Percentiles rank a stretch among this genome's conserved stretches.
Evolutionary conservation across 768 basidiomycete species (phyloP).

Genomic region (Austroboletus eburneus): DNA sequence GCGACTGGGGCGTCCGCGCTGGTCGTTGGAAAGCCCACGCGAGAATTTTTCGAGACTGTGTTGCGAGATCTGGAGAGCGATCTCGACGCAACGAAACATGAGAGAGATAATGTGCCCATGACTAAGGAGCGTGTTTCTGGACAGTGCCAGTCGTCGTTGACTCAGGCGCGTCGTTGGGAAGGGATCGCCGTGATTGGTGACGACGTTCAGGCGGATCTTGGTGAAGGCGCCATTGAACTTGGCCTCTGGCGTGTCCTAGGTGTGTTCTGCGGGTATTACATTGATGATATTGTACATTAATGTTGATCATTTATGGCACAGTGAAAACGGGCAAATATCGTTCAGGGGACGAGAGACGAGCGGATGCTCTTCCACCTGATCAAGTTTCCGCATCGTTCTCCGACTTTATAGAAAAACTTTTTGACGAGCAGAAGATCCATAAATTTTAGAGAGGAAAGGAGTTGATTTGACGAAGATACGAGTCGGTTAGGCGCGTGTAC

Average conservation of each 20-base stretch:
- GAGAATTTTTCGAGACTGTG: slow-evolving; percentile 55
- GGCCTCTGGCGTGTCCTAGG: slow-evolving; percentile 62
- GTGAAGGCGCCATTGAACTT: slow-evolving; percentile 55
- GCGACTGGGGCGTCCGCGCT: slow-evolving; percentile 46
- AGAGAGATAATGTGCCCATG: not conserved
- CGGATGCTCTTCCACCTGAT: slow-evolving; percentile 43
- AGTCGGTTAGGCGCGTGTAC: too few relatives aligned
- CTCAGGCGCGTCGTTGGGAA: slow-evolving; percentile 1
- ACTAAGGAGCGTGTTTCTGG: too few relatives aligned
- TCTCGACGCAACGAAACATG: not conserved
- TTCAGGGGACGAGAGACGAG: slow-evolving; percentile 47
- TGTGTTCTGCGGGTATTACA: slow-evolving; percentile 25
- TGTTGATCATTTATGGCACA: slow-evolving; percentile 14
- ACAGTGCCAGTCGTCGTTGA: too few relatives aligned
- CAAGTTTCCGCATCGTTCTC: slow-evolving; percentile 52
- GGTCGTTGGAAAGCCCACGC: slow-evolving; percentile 62
- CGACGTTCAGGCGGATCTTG: slow-evolving; percentile 61
- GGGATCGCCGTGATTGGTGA: slow-evolving; percentile 57
- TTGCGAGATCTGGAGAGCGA: slow-evolving; percentile 40
- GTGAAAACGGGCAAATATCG: slow-evolving; percentile 72
- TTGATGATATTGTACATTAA: not conserved
- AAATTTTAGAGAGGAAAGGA: too few relatives aligned
- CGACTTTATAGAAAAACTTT: slow-evolving; percentile 41
- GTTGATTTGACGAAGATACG: too few relatives aligned
- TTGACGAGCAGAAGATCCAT: too few relatives aligned